Percentiles rank a stretch among this genome's conserved stretches.
Evolutionary conservation across 257 asterid genomes (phyloP).

Genomic region (Agastache rugosa): DNA sequence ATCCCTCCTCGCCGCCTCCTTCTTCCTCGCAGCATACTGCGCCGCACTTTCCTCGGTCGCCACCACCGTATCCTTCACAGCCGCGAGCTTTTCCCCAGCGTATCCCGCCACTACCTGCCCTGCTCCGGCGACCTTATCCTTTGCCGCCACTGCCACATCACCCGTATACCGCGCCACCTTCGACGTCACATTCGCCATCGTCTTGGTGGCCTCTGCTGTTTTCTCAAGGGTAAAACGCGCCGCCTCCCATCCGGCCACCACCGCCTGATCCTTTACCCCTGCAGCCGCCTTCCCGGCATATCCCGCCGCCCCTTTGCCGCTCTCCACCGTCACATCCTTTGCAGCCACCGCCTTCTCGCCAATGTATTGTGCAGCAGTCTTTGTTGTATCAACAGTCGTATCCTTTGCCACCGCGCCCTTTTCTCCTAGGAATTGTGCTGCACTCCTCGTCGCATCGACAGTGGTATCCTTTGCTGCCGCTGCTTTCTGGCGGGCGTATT

Average conservation of each 20-base stretch:
- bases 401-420: constrained; percentile 39
- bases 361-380: constrained; percentile 42
- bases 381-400: constrained; percentile 31
- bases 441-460: constrained; percentile 30
- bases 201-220: constrained; percentile 68
- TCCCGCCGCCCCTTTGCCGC: constrained; percentile 57
- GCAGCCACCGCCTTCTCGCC: constrained; percentile 54
- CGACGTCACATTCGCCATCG: constrained; percentile 54
- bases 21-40: constrained; percentile 70
- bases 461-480: constrained; percentile 50
- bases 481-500: constrained; percentile 45
- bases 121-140: constrained; percentile 67
- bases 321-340: constrained; percentile 54
- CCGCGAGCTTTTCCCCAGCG: constrained; percentile 57
- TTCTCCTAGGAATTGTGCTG: constrained; percentile 33
- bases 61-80: constrained; percentile 66
- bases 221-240: constrained; percentile 66
- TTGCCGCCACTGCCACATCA: constrained; percentile 50
- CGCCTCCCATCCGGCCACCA: constrained; percentile 82
- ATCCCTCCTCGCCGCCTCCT: constrained; percentile 58
- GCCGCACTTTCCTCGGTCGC: constrained; percentile 66
- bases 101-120: constrained; percentile 55
- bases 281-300: constrained; percentile 62
- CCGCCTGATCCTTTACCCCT: constrained; percentile 60
- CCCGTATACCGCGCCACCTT: constrained; percentile 62